These are phyloP conservation scores for Fraxinus sp. DNA, from an alignment of 305 asterid species.

Conservation along the genomic window DNA sequence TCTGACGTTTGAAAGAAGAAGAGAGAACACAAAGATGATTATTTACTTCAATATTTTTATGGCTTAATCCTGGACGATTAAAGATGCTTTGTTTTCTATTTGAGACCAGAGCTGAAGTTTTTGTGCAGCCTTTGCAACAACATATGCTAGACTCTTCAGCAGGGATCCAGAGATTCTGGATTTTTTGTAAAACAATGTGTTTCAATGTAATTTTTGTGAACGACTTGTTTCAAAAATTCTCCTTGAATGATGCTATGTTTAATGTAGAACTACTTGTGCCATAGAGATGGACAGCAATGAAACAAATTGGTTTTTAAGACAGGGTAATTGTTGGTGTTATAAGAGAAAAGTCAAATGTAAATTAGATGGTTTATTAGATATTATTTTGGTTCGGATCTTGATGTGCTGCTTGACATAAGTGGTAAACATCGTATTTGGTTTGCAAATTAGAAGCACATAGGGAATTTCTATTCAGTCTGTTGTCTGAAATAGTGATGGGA, in stretches of 20 bases:
- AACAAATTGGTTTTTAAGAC: not conserved
- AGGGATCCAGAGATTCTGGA: not conserved
- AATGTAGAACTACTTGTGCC: not conserved
- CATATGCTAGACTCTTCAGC: not conserved
- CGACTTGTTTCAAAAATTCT: not conserved
- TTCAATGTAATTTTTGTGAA: not conserved
- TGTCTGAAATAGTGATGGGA: not conserved
- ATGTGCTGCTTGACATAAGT: not conserved
- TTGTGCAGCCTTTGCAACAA: not conserved
- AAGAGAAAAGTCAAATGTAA: not conserved
- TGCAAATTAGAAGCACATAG: not conserved
- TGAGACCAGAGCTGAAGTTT: not conserved
- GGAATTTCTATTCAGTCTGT: not conserved
- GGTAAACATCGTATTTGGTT: not conserved
- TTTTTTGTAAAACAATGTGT: not conserved
- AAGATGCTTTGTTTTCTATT: not conserved
- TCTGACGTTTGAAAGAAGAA: not conserved
- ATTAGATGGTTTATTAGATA: not conserved
- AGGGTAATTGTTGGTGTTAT: not conserved
- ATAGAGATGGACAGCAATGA: conserved; percentile 1
- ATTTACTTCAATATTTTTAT: not conserved
- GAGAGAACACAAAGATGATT: not conserved
- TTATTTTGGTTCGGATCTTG: not conserved
- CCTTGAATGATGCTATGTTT: not conserved
- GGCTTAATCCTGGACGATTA: not conserved